Conservation (phyloP, 768 basidiomycete species). For the Roridomyces roridus region DNA sequence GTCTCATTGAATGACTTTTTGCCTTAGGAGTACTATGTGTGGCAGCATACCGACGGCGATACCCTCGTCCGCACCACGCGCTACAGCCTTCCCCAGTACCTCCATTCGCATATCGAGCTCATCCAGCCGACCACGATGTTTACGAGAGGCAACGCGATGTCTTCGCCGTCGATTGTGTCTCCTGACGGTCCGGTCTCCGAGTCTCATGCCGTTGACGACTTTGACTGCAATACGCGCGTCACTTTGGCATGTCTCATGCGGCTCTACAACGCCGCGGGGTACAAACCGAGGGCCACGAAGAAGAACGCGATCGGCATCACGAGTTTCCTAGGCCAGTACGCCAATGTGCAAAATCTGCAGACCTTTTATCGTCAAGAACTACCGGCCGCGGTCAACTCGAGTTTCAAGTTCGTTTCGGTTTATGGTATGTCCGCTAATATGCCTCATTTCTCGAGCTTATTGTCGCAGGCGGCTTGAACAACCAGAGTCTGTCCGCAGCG, state of each 20-base stretch:
- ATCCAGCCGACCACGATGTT: constrained; percentile 80
- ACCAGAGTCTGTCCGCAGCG: constrained; percentile 57
- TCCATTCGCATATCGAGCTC: constrained; percentile 68
- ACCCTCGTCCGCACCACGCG: constrained; percentile 67
- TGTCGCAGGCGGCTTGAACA: constrained; percentile 61
- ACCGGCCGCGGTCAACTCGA: constrained; percentile 54
- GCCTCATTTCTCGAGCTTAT: constrained; percentile 10
- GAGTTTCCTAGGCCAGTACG: constrained; percentile 58
- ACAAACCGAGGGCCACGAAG: constrained; percentile 46
- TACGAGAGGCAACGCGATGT: constrained; percentile 45
- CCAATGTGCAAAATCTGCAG: constrained; percentile 59
- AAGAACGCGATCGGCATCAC: constrained; percentile 61
- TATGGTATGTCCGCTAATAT: constrained; percentile 48
- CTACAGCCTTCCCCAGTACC: constrained; percentile 67
- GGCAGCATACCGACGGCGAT: constrained; percentile 62
- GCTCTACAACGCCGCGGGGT: constrained; percentile 59
- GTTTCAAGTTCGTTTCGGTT: constrained; percentile 60
- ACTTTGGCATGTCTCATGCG: constrained; percentile 60
- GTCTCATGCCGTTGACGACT: constrained; percentile 47
- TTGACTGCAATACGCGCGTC: constrained; percentile 54
- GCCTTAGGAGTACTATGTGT: constrained; percentile 65
- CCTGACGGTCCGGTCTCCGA: constrained; percentile 34
- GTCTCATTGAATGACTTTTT: background rate
- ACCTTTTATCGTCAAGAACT: constrained; percentile 55
- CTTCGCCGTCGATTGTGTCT: constrained; percentile 10